phyloP scores from a whole-genome alignment of 139 green algal species.

The Diplosphaera chodatii region DNA sequence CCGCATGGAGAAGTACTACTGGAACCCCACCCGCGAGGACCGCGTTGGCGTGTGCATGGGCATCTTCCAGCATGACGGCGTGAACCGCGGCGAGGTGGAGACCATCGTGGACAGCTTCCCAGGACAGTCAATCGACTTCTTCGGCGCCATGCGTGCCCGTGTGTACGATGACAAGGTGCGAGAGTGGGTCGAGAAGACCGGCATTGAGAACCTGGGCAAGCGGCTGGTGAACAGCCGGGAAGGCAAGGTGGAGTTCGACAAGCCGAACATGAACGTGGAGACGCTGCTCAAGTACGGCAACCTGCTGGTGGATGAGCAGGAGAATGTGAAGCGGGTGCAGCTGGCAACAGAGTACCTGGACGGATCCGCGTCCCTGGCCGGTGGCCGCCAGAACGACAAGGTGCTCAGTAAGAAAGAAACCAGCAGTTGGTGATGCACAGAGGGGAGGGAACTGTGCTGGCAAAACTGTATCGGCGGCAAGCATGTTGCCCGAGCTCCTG shows the following conservation, averaged over 20 bases:
- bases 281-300: constrained; percentile 83
- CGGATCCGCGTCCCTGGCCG: constrained; percentile 63
- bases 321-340: constrained; percentile 99
- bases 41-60: constrained; percentile 92
- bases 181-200: constrained; percentile 71
- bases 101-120: constrained; percentile 94
- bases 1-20: constrained; percentile 99
- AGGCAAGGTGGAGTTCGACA: constrained; percentile 71
- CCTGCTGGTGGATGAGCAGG: constrained; percentile 89
- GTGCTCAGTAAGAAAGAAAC: too few relatives aligned
- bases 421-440: too few relatives aligned
- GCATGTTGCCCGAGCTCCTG: too few relatives aligned
- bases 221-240: constrained; percentile 86
- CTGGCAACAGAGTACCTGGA: constrained; percentile 94
- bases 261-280: constrained; percentile 79
- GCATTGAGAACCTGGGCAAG: constrained; percentile 84
- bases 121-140: constrained; percentile 99
- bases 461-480: too few relatives aligned
- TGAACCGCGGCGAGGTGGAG: constrained; percentile 59
- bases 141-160: constrained; percentile 87
- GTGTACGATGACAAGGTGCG: constrained; percentile 92
- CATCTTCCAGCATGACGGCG: constrained; percentile 87
- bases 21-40: constrained; percentile 88
- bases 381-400: not conserved
- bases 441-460: too few relatives aligned